Conservation (phyloP, 2,329 filamentous ascomycete genomes). For the Colletotrichum agaves region DNA sequence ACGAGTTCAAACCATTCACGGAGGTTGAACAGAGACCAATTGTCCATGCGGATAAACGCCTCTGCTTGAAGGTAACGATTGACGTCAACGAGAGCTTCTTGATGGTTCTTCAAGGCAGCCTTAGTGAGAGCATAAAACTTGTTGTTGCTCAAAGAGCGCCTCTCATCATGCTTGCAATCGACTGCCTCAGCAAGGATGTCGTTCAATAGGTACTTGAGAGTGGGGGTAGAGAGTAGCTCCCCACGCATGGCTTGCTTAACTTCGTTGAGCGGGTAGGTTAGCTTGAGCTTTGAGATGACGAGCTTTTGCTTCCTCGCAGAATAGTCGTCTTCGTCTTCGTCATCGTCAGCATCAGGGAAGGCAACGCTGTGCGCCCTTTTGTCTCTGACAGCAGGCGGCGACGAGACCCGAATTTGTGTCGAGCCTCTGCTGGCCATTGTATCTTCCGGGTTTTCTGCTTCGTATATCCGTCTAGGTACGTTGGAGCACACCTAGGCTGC, state of each 20-base stretch:
- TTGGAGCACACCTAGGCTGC: too few species aligned
- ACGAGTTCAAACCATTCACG: conserved; percentile 27
- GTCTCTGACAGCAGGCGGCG: background rate
- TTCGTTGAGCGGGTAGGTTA: conserved; percentile 3
- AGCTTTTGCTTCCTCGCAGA: background rate
- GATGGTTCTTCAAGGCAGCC: conserved; percentile 10
- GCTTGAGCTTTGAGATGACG: background rate
- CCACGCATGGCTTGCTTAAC: conserved; percentile 7
- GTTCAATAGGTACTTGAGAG: background rate
- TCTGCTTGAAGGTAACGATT: conserved; percentile 23
- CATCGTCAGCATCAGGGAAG: background rate
- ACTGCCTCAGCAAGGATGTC: background rate
- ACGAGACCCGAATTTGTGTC: background rate
- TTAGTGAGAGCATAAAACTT: conserved; percentile 2
- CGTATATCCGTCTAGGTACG: too few species aligned
- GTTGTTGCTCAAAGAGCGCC: conserved; percentile 8
- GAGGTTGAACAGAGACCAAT: background rate
- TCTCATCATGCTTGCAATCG: background rate
- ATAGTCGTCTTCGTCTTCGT: background rate
- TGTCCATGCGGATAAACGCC: conserved; percentile 24
- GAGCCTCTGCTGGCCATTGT: background rate
- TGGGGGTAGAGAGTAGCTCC: conserved; percentile 18
- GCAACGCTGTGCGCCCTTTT: background rate
- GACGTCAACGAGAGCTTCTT: conserved; percentile 1
- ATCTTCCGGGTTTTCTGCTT: background rate